A percentile compares a stretch with the other conserved stretches of the same genome.
Conservation (phyloP, 192 early-diverging fungal species). For the Podila epigama region DNA sequence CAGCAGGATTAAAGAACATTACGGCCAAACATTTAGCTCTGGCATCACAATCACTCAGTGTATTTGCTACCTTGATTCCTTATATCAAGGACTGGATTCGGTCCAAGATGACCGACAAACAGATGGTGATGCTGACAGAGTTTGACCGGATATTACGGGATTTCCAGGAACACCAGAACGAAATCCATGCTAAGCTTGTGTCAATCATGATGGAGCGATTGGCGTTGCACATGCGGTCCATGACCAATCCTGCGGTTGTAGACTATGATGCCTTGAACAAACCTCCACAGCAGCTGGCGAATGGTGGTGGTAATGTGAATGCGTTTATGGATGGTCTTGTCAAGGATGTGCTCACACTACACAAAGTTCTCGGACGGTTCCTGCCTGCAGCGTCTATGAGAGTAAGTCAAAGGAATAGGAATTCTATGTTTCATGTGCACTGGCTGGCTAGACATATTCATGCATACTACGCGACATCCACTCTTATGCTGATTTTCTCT, state of each 20-base stretch:
- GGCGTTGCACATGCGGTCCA: constrained; percentile 74
- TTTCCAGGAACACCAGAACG: constrained; percentile 89
- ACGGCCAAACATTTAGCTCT: constrained; percentile 97
- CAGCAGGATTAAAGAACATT: constrained; percentile 97
- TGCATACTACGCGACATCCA: no score
- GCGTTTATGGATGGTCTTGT: constrained; percentile 84
- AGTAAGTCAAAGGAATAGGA: constrained; percentile 46
- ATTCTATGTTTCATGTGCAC: neutral
- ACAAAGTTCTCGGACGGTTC: constrained; percentile 91
- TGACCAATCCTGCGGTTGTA: constrained; percentile 63
- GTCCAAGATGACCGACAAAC: constrained; percentile 76
- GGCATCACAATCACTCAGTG: constrained; percentile 90
- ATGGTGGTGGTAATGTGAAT: constrained; percentile 48
- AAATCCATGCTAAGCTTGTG: constrained; percentile 91
- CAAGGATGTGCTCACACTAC: constrained; percentile 89
- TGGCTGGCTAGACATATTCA: no score
- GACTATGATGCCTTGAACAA: constrained; percentile 38
- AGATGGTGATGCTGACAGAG: constrained; percentile 82
- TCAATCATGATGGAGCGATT: constrained; percentile 95
- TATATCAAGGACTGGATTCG: constrained; percentile 79
- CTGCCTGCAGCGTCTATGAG: constrained; percentile 75
- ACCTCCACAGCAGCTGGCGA: constrained; percentile 47
- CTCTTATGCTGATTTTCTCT: neutral
- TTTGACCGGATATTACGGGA: constrained; percentile 88
- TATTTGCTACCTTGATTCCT: constrained; percentile 89